Percentiles rank a stretch among this genome's conserved stretches.
These are phyloP conservation scores for Syzygium oleosum DNA, from an alignment of 345 rosid genomes.

Conservation along the genomic window DNA sequence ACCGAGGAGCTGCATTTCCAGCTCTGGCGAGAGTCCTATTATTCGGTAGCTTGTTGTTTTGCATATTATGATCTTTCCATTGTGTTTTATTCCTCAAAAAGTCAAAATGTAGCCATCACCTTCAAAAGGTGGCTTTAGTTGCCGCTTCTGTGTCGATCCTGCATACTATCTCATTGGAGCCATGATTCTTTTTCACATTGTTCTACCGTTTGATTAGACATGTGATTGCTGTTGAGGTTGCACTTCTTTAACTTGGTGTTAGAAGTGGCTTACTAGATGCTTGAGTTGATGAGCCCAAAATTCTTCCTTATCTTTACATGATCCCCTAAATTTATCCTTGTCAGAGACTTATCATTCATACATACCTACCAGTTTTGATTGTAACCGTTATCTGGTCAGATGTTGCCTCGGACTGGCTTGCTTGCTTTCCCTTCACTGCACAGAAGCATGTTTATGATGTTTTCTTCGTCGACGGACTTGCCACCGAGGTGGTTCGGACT, in stretches of 20 bases:
- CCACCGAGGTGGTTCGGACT: conserved; percentile 66
- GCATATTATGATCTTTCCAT: neutral
- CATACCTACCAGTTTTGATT: neutral
- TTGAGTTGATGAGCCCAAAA: neutral
- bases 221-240: neutral
- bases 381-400: conserved; percentile 34
- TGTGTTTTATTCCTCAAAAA: neutral
- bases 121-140: neutral
- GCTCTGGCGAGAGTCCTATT: conserved; percentile 59
- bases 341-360: neutral
- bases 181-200: neutral
- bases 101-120: neutral
- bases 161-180: neutral
- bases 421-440: conserved; percentile 79
- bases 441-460: conserved; percentile 62
- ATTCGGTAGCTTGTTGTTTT: conserved; percentile 30
- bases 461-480: conserved; percentile 67
- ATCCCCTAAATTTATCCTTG: neutral
- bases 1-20: conserved; percentile 68
- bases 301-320: neutral
- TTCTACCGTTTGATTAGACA: neutral
- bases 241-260: neutral
- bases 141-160: neutral
- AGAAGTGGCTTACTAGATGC: neutral
- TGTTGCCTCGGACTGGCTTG: conserved; percentile 80